Conservation (phyloP, 2,329 filamentous ascomycete genomes). For the Aspergillus sp. region DNA sequence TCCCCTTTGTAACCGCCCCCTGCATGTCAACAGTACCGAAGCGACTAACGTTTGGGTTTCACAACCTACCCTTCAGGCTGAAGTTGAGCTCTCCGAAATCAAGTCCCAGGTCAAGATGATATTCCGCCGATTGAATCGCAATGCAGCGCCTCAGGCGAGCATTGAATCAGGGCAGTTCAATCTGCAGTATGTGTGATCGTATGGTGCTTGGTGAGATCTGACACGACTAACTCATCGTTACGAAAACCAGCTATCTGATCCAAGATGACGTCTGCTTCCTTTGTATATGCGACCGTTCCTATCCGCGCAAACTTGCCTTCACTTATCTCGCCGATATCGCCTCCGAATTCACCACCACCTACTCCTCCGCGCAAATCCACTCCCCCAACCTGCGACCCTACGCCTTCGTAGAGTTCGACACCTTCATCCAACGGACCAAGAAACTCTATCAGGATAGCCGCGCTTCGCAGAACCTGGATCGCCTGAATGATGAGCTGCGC, state of each 20-base stretch:
- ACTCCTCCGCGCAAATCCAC: slow-evolving; percentile 71
- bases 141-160: slow-evolving; percentile 84
- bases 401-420: slow-evolving; percentile 97
- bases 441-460: slow-evolving; percentile 91
- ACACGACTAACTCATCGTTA: neutral
- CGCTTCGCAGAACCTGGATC: slow-evolving; percentile 87
- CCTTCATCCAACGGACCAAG: slow-evolving; percentile 89
- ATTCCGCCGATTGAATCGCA: slow-evolving; percentile 81
- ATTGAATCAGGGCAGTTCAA: slow-evolving; percentile 84
- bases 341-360: slow-evolving; percentile 85
- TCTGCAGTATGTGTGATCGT: slow-evolving; percentile 66
- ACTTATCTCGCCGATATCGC: slow-evolving; percentile 94
- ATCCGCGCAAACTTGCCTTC: slow-evolving; percentile 97
- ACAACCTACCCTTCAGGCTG: slow-evolving; percentile 50
- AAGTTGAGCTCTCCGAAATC: slow-evolving; percentile 77
- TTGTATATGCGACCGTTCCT: slow-evolving; percentile 88
- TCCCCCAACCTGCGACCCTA: slow-evolving; percentile 79
- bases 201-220: neutral
- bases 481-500: slow-evolving; percentile 92
- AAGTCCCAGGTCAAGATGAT: slow-evolving; percentile 90
- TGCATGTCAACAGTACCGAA: slow-evolving; percentile 1
- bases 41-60: slow-evolving; percentile 7
- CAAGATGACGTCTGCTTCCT: slow-evolving; percentile 82
- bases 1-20: slow-evolving; percentile 3
- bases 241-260: slow-evolving; percentile 70